Conservation (phyloP, 2,329 filamentous ascomycete species). For the Aspergillus ochraceus region DNA sequence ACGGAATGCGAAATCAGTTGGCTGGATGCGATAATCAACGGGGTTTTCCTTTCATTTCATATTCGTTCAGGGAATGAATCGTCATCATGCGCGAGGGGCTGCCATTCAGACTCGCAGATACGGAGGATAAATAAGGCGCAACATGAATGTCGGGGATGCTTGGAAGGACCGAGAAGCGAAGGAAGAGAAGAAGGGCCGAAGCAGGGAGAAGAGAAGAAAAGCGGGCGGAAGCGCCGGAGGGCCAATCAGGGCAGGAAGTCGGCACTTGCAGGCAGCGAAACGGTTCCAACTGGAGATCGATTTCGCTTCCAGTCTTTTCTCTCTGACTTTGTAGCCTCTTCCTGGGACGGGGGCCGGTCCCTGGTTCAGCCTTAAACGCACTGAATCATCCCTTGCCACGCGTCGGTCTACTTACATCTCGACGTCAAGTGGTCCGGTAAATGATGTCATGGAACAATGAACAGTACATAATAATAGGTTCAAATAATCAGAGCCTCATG, state of each 20-base stretch:
- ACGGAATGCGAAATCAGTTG: neutral
- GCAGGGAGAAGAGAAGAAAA: neutral
- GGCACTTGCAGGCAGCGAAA: neutral
- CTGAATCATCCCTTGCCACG: too few relatives aligned
- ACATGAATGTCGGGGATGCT: neutral
- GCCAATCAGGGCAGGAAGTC: neutral
- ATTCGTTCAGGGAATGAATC: neutral
- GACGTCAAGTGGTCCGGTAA: too few relatives aligned
- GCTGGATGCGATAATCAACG: neutral
- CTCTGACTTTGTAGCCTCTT: too few relatives aligned
- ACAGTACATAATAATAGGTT: too few relatives aligned
- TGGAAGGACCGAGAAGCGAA: neutral
- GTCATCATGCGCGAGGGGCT: neutral
- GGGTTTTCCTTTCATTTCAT: too few relatives aligned
- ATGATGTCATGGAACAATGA: too few relatives aligned
- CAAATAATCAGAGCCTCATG: conserved; percentile 4
- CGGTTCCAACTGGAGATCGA: neutral
- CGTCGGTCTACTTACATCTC: too few relatives aligned
- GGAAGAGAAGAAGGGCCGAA: neutral
- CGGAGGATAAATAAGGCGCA: neutral
- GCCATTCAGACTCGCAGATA: neutral
- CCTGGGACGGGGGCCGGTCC: too few relatives aligned
- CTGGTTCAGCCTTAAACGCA: too few relatives aligned
- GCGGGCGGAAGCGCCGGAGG: neutral
- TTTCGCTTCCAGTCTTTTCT: neutral